Base-by-base conservation (phyloP, 2,329 filamentous ascomycete species). In the Epichloe hybrida region DNA sequence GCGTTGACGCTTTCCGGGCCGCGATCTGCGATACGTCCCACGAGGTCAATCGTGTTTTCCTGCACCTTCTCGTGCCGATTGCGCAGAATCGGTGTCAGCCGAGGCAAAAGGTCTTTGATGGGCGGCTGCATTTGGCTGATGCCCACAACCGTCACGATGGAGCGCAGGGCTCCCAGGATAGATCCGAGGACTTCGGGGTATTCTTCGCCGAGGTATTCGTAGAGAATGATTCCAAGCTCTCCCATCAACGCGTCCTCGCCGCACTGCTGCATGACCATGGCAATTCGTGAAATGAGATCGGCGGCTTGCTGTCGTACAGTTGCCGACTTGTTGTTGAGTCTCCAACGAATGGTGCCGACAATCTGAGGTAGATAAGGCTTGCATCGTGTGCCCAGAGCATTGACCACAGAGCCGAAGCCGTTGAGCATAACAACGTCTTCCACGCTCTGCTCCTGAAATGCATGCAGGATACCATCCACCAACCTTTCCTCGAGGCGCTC, bases 21-120 rank as follows among this genome's bases (percentile, higher is more conserved):
- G 57, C 93, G 86, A 69, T 98, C 93, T 15, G 94, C 93, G 59
- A 98, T 97, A 75, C 93, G 91, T 51, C 93, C 93, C 20, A 98
- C 93, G 2, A 98, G 77, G 66, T 98, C 93, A 60, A 98, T 97
- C 0, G 93, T 97, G 69, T 98, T 98, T 63, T 98, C 93, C 66
- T 98, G 93, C 42, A 98, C 94, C 70, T 98, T 98, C 65, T 98
- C 93, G 71, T 98, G 93, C 56, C 93, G 86, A 70, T 98, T 98
- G 64, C 93, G 88, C 50, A 98, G 77, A 65, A 98, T 98, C n/a
- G 93, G 93, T 1, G 93, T 98, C 36, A 98, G 79, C 40, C 93
- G 88, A 15, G 93, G 93, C 9, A 98, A 79, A 31, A 98, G 76
- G 64, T 98, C 94, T 65, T 91, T 91, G 72, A 98, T 97, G 2